Evolutionary conservation across 2,329 filamentous ascomycete genomes (phyloP), one percentile per base, ranked within the genome.

Genomic region (Xylogone sp.): DNA sequence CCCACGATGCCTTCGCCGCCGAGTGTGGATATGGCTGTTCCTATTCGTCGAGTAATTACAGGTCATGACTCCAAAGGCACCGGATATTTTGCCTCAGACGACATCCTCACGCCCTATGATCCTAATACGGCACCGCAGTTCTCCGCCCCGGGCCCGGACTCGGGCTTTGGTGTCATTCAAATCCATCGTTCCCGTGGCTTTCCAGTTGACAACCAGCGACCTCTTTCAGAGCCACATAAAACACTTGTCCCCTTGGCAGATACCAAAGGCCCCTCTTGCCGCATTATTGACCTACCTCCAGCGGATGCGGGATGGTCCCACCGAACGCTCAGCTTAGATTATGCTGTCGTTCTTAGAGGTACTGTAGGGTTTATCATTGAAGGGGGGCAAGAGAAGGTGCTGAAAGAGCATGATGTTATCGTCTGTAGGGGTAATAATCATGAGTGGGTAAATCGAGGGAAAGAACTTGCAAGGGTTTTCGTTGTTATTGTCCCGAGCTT

Each of bases 381-480:
- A 49, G 58, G 62, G 1, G 70, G 70, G 3, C 67, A 69, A 45
- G 71, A 72, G 60, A 72, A 63, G 54, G 64, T 60, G 3, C 21
- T 74, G 2, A 53, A 53, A 22, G 56, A 60, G 2, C 71, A 71
- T 12, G 72, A 76, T 43, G 56, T 69, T n/a, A 61, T 74, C 27
- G 62, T 75, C 0, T 68, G 74, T 57, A 62, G 70, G 39, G 75
- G 74, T 0, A 67, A 65, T 9, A 74, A 71, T 48, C 75, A 78
- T 54, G 56, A 62, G 19, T 77, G 73, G 71, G 59, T 66, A 12
- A 76, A 77, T 52, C 27, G 27, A 31, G 27, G 27, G 13, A 31
- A 31, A 8, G 27, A 31, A 7, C 27, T 31, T 31, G 27, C 27
- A 8, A 31, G 27, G 13, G 27, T 31, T 31, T 31, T 31, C 13